Conservation (phyloP, 129 eudicot genomes). For the Artemisia tridentata region DNA sequence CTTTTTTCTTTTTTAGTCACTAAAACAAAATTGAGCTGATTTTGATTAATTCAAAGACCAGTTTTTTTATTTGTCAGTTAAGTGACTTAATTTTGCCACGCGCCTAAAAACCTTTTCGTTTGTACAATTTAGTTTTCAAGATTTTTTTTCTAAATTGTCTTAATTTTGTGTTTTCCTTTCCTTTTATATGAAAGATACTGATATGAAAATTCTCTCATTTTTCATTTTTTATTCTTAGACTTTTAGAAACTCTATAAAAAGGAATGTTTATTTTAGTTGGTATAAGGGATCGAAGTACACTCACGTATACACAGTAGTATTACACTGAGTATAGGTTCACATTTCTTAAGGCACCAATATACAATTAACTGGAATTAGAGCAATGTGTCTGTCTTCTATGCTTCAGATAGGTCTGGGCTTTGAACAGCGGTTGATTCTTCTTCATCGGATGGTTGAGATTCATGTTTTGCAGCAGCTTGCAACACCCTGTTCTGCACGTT, state of each 20-base stretch:
- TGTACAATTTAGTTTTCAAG: no score
- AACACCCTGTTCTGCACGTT: slow-evolving; percentile 86
- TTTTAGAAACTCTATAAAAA: neutral
- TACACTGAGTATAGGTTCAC: slow-evolving; percentile 5
- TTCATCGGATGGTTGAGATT: slow-evolving; percentile 74
- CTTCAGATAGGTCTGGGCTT: slow-evolving; percentile 62
- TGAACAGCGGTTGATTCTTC: slow-evolving; percentile 40
- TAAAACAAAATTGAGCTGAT: no score
- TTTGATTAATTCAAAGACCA: no score
- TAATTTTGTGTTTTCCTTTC: no score
- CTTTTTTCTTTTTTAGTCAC: no score
- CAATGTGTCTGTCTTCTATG: slow-evolving; percentile 16
- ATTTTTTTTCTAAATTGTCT: no score
- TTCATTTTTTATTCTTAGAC: neutral
- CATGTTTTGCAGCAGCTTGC: slow-evolving; percentile 98
- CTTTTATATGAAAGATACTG: no score
- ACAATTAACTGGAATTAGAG: slow-evolving; percentile 1
- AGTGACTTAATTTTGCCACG: no score
- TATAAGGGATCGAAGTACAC: neutral
- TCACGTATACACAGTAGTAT: slow-evolving; percentile 11
- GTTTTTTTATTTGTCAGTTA: no score
- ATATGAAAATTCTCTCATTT: no score
- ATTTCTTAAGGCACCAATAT: neutral
- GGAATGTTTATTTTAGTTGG: neutral
- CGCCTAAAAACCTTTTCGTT: no score